Base-by-base conservation (phyloP, 306 rosid species). In the Clitoria ternatea region DNA sequence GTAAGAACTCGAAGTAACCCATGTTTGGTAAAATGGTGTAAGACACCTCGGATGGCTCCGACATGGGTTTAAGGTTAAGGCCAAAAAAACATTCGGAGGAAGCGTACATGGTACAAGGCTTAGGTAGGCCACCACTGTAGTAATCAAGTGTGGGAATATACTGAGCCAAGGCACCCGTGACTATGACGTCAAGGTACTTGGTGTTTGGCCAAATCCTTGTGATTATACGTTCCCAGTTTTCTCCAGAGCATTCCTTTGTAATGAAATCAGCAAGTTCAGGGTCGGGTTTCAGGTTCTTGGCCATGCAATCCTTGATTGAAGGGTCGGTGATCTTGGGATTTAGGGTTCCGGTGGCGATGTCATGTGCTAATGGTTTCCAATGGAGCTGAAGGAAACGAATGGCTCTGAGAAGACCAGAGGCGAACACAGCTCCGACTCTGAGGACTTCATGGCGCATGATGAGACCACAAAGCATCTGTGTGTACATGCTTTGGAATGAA, bases 141-240 rank as follows among this genome's bases (percentile, higher is more conserved):
- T 81, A 87, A 36, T 94, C 97, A 0, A 94, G 89, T 0, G 88
- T 87, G 0, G 91, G 97, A 70, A 91, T 91, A 45, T 94, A 94
- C 77, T 94, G 99, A 66, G 97, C 92, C 99, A 94, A 91, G 44
- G 99, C 97, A 27, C 99, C 99, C 0, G 97, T 94, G 8, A 94
- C 97, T 8, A 94, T 89, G 17, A 91, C 99, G 0, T 94, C 99
- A 0, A 94, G 89, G 57, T 84, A 94, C 42, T 86, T 94, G 0
- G 99, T 89, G 80, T 94, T 94, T 0, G 99, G 99, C 99, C 99
- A 94, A 35, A 94, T 86, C 22, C 97, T 71, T 0, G 85, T 77
- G 70, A 94, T 86, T n/a, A 94, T 91, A 0, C 92, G 69, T 4
- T 86, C 96, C 96, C 91, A 89, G 5, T 89, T 78, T 33, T 77